Evolutionary conservation across 331 rosid species (phyloP), one percentile per base, ranked within the genome.

Genomic region (Quercus lobata): DNA sequence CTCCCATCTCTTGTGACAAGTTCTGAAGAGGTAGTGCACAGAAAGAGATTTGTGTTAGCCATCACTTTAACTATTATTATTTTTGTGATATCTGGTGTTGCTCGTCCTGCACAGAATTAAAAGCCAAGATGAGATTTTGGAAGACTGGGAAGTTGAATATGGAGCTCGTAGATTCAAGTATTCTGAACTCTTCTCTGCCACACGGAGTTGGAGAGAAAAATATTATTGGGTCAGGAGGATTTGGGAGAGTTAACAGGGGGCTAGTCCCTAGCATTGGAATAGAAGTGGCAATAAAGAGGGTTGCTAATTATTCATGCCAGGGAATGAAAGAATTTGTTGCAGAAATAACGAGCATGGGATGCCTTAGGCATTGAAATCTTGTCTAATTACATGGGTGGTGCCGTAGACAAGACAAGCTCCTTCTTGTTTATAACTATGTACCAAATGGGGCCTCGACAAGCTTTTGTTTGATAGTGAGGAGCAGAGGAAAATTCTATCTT

Each of bases 321-420:
- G 88, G 86, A 52, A 85, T 79, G 79, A 85, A 65, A 79, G 86
- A 82, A 58, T 82, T 79, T 58, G 78, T 72, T 8, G 88, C 82
- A 18, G 84, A 82, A 71, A 85, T 75, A 72, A 78, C 77, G 16
- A 71, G 82, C 75, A 76, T 71, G 79, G 77, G 77, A 30, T n/a
- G 58, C 24, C 77, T 52, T 6, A 35, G 76, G 62, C 88, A 82
- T 49, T 46, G 77, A 75, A 82, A 85, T 82, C 80, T 79, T 30
- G 81, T 82, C 63, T 75, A 76, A 70, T 52, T 82, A 66, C 81
- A 65, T 66, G 85, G 85, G 32, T 74, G 79, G 49, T 81, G 76
- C 63, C 32, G 72, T 69, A 85, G 37, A 69, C 24, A 57, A 65
- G 76, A 76, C 57, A 83, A 81, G 61, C 83, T 78, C 25, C 69